Base-by-base conservation (phyloP, 768 basidiomycete species). In the Thelephora aurantiotincta region DNA sequence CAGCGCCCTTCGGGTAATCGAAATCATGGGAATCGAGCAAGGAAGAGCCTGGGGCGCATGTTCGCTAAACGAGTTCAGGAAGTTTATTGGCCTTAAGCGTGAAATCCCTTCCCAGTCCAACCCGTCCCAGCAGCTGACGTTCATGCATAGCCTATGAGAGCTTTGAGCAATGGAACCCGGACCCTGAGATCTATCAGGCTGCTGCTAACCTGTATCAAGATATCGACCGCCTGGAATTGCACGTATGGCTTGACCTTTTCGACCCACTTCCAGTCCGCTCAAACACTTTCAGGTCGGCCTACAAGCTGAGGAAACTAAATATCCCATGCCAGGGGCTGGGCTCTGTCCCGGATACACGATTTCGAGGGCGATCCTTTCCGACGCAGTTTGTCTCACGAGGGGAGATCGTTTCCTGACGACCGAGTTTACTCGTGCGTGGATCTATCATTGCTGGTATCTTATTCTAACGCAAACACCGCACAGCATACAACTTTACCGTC, bases 311-410 rank as follows among this genome's bases (percentile, higher is more conserved):
- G 69, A 87, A 54, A 57, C 81, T 2, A 89, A 88, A 57, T 45
- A 2, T 51, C 73, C 78, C 5, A 68, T 69, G 19, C 72, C 76
- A 1, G 88, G 85, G 6, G 78, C 82, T 5, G 87, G 86, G 11
- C 58, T 89, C 4, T 88, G 85, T 59, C 85, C 85, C 4, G 83
- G 85, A 22, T 88, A 78, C 64, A 89, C 88, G 4, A 81, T 86
- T 52, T 85, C 85, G 6, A 71, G 88, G 38, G 82, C 85, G n/a
- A 90, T 92, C 52, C 68, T 92, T 12, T 70, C 79, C 11, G 85
- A 88, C 58, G 86, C 85, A 1, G 79, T 88, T 33, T 77, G 71
- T 51, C 67, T 90, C 49, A 76, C 74, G 26, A 75, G 87, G 30
- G 86, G 88, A 6, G 88, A 91, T 58, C 75, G 82, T 5, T 89